Base-by-base conservation (phyloP, 1,139 yeast species). In the Wickerhamomyces sp. region DNA sequence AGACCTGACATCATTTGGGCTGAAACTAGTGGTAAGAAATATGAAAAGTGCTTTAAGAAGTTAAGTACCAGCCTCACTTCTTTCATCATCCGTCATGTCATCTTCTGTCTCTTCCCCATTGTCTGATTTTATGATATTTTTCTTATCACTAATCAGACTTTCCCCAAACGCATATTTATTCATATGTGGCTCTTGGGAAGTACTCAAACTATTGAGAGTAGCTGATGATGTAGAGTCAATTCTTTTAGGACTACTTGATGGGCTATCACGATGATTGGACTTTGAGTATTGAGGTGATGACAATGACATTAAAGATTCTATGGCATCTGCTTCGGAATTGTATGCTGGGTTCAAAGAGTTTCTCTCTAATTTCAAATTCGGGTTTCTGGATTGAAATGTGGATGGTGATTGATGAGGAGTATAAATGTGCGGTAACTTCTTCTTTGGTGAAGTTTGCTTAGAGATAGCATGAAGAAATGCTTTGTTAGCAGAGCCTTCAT, bases 281-380 rank as follows among this genome's bases (percentile, higher is more conserved):
- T 24, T 21, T 33, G 50, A 47, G 4, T 51, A 36, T 37, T 61
- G 60, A 5, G 76, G 74, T 13, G 74, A 66, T 4, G 74, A 61
- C 28, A 70, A 52, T 12, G 71, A 68, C 72, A 70, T 70, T 21
- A 70, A 48, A 5, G 72, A 66, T 43, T 68, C 72, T 8, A 70
- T 63, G 3, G 74, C 75, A 40, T 68, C 74, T 3, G 63, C 73
- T 46, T 70, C 73, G 8, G 61, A 55, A 10, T 59, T 57, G n/a
- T 47, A 49, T 29, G 35, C 28, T 3, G 27, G 12, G 10, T 31
- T 29, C 15, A 31, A 14, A 15, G 39, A 19, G 5, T 9, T 17
- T 17, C 27, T 24, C 3, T 25, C 35, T 3, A 32, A 16, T 25
- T 25, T 32, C 5, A 32, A 17, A 13, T 17, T 25, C 7, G 35